Evolutionary conservation across 1,284 basidiomycete species (phyloP), one percentile per base, ranked within the genome.

Genomic region (Cystobasidium pallidum): DNA sequence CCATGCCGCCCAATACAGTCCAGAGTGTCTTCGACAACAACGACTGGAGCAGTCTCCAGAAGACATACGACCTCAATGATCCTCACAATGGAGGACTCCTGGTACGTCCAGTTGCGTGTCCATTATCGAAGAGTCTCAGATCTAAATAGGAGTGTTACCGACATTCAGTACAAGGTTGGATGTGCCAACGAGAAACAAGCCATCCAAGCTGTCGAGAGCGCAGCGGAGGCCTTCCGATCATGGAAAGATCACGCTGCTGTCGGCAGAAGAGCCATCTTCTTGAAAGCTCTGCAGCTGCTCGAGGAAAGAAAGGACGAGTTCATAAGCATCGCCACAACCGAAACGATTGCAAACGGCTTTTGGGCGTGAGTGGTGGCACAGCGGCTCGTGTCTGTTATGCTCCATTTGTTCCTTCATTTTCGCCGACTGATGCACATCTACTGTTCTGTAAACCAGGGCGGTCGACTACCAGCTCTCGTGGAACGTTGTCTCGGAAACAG

Each of bases 221-320:
- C 67, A 17, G 67, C 67, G 15, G 34, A 51, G 21, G 67, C 67
- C 2, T 70, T 61, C n/a, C 58, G 51, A 43, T 32, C 67, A 1
- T 70, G 67, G 67, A 61, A 70, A 43, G 21, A 62, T 26, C 7
- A 7, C 34, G 45, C 67, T 47, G 24, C 32, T n/a, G 63, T 30
- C 19, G 70, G 65, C 19, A 57, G 76, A 19, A 58, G 76, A n/a
- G 63, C 45, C 3, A 76, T 77, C 49, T 77, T 77, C 63, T 61
- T 70, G 30, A 75, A 73, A 43, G 76, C 73, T 11, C 64, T 61
- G 7, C 28, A 45, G 8, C 57, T 75, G 15, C 47, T 77, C 17
- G 62, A 74, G 26, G 43, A 72, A 58, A 57, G 75, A 19, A 74
- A 52, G 34, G 72, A 64, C 8, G 72, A 76, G 39, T 72, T 75